These are phyloP conservation scores for Claviceps humidiphila DNA, from an alignment of 2,329 filamentous ascomycete species.

Conservation along the genomic window DNA sequence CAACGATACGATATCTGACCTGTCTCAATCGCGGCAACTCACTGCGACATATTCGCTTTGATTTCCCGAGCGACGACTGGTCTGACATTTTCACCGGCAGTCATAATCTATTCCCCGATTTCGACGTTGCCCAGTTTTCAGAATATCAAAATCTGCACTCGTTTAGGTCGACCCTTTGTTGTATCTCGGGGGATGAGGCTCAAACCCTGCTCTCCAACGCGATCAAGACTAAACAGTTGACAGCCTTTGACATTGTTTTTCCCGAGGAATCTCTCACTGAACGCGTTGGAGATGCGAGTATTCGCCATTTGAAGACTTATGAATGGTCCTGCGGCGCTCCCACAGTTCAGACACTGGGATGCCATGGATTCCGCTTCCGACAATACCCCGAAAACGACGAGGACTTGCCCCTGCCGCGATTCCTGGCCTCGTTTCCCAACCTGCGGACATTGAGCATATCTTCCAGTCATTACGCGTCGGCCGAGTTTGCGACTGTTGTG, in stretches of 20 bases:
- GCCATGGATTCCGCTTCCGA: conserved; percentile 24
- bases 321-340: conserved; percentile 22
- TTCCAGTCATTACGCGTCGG: conserved; percentile 16
- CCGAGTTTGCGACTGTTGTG: conserved; percentile 13
- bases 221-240: conserved; percentile 8
- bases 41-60: conserved; percentile 19
- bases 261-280: conserved; percentile 14
- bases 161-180: conserved; percentile 15
- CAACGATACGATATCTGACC: conserved; percentile 12
- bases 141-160: conserved; percentile 16
- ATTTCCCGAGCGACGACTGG: conserved; percentile 9
- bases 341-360: conserved; percentile 20
- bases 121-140: conserved; percentile 3
- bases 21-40: conserved; percentile 15
- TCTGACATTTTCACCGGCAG: conserved; percentile 4
- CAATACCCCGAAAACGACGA: too few relatives aligned
- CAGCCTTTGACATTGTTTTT: conserved; percentile 24
- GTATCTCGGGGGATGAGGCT: conserved; percentile 13
- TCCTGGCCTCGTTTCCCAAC: too few relatives aligned
- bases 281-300: conserved; percentile 13
- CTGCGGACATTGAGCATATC: conserved; percentile 19
- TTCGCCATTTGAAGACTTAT: conserved; percentile 7
- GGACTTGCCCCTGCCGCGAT: too few relatives aligned
- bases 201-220: conserved; percentile 13
- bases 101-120: neutral